Evolutionary conservation across 2,329 filamentous ascomycete species (phyloP).

Genomic region (Aspergillus sp.): DNA sequence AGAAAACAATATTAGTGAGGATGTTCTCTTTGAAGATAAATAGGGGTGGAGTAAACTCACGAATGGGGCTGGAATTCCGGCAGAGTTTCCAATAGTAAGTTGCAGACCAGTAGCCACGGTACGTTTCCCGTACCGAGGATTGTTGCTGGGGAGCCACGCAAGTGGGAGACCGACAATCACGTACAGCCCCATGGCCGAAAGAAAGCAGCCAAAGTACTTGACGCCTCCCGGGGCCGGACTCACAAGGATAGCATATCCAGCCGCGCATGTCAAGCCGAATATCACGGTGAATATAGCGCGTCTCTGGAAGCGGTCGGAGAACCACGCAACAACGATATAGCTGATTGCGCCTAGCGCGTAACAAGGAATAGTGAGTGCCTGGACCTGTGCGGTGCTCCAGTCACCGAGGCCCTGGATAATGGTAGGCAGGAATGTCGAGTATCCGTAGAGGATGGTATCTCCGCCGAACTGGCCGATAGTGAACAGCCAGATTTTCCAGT

Average conservation of each 20-base stretch:
- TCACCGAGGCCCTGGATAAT: slow-evolving; percentile 9
- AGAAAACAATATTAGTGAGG: neutral
- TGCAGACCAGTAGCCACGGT: slow-evolving; percentile 10
- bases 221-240: slow-evolving; percentile 1
- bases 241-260: slow-evolving; percentile 6
- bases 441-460: slow-evolving; percentile 9
- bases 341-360: slow-evolving; percentile 10
- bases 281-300: slow-evolving; percentile 5
- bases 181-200: slow-evolving; percentile 8
- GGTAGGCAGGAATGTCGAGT: slow-evolving; percentile 8
- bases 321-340: slow-evolving; percentile 8
- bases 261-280: neutral
- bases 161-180: slow-evolving; percentile 11
- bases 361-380: slow-evolving; percentile 11
- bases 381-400: slow-evolving; percentile 5
- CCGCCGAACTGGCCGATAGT: slow-evolving; percentile 10
- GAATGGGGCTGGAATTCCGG: slow-evolving; percentile 10
- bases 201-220: slow-evolving; percentile 14
- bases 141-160: slow-evolving; percentile 11
- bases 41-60: neutral
- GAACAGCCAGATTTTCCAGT: slow-evolving; percentile 11
- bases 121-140: slow-evolving; percentile 8
- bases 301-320: slow-evolving; percentile 6
- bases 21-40: neutral
- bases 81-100: slow-evolving; percentile 9